phyloP scores from a whole-genome alignment of 176 grass and related monocot genomes.

The Oryza australiensis region DNA sequence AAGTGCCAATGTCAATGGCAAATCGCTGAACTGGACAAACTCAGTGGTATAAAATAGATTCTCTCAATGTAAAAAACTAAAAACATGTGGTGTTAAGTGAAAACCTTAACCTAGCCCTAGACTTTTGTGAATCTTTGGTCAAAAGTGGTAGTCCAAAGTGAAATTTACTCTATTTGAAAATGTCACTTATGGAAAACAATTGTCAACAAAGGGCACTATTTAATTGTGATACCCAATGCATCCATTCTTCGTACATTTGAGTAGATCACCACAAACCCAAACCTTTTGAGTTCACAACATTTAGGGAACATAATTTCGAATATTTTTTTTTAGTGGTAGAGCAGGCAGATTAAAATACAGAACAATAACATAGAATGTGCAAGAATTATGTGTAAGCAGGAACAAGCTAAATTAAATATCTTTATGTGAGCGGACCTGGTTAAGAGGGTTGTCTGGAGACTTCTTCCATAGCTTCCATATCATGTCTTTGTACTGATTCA shows the following conservation, averaged over 20 bases:
- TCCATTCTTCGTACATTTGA: neutral
- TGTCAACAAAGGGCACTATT: neutral
- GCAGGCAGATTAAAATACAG: neutral
- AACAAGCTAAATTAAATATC: neutral
- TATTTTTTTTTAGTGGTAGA: neutral
- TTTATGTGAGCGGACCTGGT: constrained; percentile 63
- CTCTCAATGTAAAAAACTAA: too few species aligned
- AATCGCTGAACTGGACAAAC: too few species aligned
- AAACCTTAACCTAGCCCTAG: too few species aligned
- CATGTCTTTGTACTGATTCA: constrained; percentile 98
- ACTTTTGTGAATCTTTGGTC: too few species aligned
- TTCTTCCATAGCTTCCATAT: constrained; percentile 99
- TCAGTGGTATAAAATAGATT: too few species aligned
- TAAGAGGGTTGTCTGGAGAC: constrained; percentile 96
- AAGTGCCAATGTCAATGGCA: too few species aligned
- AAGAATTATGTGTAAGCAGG: neutral
- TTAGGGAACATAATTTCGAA: neutral
- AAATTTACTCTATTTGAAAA: too few species aligned
- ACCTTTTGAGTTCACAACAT: neutral
- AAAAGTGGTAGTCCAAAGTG: too few species aligned
- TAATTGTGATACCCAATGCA: neutral
- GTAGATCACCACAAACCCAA: neutral
- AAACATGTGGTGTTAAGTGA: too few species aligned
- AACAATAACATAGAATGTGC: neutral
- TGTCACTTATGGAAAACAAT: neutral